These are phyloP conservation scores for Uronychia setigera DNA, from an alignment of 73 alveolate species.

Conservation along the genomic window DNA sequence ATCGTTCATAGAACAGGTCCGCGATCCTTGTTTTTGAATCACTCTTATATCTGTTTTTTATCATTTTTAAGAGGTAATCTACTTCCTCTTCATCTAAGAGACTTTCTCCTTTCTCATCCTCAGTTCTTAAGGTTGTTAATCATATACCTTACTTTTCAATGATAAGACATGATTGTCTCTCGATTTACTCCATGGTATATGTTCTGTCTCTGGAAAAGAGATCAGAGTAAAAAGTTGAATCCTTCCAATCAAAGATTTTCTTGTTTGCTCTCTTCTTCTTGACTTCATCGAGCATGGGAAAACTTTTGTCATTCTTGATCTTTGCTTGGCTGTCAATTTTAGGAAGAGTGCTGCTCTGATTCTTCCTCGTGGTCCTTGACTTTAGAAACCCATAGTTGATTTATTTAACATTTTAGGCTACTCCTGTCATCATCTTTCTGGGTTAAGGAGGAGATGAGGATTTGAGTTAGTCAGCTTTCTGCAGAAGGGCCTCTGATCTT, in stretches of 20 bases:
- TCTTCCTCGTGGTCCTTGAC: too few species aligned
- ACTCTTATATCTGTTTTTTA: neutral
- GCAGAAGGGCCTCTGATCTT: neutral
- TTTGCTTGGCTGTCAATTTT: neutral
- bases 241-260: neutral
- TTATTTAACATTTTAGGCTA: neutral
- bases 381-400: neutral
- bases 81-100: neutral
- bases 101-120: neutral
- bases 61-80: neutral
- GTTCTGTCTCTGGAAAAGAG: too few species aligned
- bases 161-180: too few species aligned
- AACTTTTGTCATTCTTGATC: neutral
- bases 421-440: neutral
- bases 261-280: neutral
- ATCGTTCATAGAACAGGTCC: neutral
- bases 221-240: neutral
- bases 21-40: neutral
- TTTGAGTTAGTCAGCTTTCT: neutral
- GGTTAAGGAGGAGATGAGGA: neutral
- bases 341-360: neutral
- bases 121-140: too few species aligned
- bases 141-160: too few species aligned
- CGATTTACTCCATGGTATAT: too few species aligned
- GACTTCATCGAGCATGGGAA: neutral